Percentiles rank a stretch among this genome's conserved stretches.
phyloP scores from a whole-genome alignment of 2,329 filamentous ascomycete genomes.

The Leptographium wingfieldii region DNA sequence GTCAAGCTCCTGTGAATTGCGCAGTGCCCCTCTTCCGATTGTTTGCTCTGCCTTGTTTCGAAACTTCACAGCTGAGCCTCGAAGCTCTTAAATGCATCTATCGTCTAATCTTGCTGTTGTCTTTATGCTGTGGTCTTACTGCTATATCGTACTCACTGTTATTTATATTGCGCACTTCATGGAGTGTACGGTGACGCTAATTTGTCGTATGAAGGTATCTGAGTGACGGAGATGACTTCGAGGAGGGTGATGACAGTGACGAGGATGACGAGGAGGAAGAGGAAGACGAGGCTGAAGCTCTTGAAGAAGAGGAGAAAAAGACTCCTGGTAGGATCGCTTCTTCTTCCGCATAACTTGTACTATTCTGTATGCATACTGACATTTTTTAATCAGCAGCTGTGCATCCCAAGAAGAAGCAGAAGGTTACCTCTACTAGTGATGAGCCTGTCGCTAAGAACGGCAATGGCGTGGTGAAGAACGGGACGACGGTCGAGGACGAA shows the following conservation, averaged over 20 bases:
- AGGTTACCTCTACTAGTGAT: constrained; percentile 22
- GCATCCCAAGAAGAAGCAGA: constrained; percentile 39
- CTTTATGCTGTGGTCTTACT: background rate
- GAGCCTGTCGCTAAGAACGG: constrained; percentile 1
- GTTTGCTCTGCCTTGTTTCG: background rate
- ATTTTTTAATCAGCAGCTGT: constrained; percentile 14
- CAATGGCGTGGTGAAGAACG: constrained; percentile 9
- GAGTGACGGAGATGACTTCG: constrained; percentile 16
- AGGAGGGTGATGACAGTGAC: constrained; percentile 17
- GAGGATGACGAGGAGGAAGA: constrained; percentile 25
- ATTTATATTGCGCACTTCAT: background rate
- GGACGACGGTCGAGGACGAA: constrained; percentile 13
- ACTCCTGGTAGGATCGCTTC: constrained; percentile 3
- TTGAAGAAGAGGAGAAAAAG: constrained; percentile 18
- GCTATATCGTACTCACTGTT: background rate
- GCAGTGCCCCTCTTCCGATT: background rate
- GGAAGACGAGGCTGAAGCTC: constrained; percentile 24
- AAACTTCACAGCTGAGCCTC: background rate
- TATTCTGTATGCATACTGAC: constrained; percentile 7
- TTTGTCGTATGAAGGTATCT: constrained; percentile 12
- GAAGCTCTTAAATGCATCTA: background rate
- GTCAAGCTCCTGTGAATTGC: background rate
- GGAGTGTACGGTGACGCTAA: background rate
- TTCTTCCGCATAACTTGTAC: background rate
- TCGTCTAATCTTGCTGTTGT: background rate